A percentile compares a stretch with the other conserved stretches of the same genome.
These are phyloP conservation scores for Oryza coarctata DNA, from an alignment of 176 grass and related monocot species.

Conservation along the genomic window DNA sequence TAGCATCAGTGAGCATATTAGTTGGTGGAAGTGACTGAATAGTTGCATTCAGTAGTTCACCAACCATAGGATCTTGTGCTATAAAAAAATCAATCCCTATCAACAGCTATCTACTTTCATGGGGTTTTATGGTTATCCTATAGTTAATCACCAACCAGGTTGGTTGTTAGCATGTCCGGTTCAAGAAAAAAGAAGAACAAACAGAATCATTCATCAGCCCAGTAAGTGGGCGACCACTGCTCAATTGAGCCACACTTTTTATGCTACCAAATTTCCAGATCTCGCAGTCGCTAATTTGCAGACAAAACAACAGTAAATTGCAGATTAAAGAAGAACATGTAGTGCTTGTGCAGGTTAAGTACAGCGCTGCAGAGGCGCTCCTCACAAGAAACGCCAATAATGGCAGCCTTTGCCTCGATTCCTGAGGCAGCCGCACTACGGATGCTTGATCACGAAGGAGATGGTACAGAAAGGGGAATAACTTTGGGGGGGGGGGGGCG, in stretches of 20 bases:
- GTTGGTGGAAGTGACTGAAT: conserved; percentile 18
- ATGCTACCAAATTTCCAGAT: conserved; percentile 17
- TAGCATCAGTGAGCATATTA: not conserved
- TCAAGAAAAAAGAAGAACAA: not conserved
- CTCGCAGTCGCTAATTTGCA: not conserved
- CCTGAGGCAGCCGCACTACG: not conserved
- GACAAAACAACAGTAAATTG: not conserved
- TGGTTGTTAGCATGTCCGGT: conserved; percentile 46
- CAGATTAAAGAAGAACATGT: not conserved
- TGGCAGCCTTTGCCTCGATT: not conserved
- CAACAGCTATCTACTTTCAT: conserved; percentile 21
- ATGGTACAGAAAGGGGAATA: not conserved
- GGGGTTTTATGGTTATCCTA: not conserved
- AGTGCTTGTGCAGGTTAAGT: not conserved
- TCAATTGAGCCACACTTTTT: conserved; percentile 19
- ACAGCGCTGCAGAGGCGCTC: not conserved
- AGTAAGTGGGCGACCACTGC: conserved; percentile 36
- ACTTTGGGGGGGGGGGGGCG: not conserved
- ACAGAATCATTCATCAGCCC: conserved; percentile 16
- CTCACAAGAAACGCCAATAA: conserved; percentile 5
- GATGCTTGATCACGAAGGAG: not conserved
- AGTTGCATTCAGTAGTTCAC: conserved; percentile 33
- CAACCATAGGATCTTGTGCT: conserved; percentile 32
- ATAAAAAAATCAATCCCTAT: conserved; percentile 34
- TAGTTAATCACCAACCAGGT: conserved; percentile 16